Evolutionary conservation across 2,329 filamentous ascomycete genomes (phyloP).

Genomic region (Fusarium albidum): DNA sequence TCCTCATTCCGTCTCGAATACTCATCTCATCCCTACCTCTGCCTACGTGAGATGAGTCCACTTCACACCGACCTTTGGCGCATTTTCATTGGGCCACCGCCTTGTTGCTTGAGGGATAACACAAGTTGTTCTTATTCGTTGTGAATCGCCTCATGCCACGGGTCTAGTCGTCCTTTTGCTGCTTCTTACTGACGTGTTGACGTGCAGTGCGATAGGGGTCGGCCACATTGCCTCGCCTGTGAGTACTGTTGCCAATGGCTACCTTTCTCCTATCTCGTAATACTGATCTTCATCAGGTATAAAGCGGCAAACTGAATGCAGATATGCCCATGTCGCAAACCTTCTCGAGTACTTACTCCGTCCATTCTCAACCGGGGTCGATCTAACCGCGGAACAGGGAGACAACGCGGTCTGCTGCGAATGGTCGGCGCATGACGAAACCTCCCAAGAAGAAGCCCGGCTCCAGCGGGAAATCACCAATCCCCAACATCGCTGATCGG

Average conservation of each 20-base stretch:
- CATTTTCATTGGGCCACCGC: background rate
- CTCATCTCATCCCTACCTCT: constrained; percentile 8
- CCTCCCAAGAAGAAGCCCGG: constrained; percentile 62
- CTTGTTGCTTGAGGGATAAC: no score
- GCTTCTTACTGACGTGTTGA: constrained; percentile 17
- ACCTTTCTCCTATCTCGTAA: background rate
- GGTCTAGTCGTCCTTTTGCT: background rate
- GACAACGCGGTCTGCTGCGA: constrained; percentile 62
- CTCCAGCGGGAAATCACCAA: constrained; percentile 48
- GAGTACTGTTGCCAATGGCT: constrained; percentile 41
- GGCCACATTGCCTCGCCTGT: constrained; percentile 74
- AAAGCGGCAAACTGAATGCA: constrained; percentile 78
- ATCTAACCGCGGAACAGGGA: constrained; percentile 53
- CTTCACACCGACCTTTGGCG: constrained; percentile 21
- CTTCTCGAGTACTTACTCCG: constrained; percentile 70
- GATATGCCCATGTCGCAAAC: constrained; percentile 79
- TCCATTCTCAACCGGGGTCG: constrained; percentile 2
- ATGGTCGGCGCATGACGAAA: constrained; percentile 64
- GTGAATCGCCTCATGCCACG: background rate
- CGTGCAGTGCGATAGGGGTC: constrained; percentile 75
- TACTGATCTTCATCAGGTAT: constrained; percentile 61
- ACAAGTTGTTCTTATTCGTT: background rate
- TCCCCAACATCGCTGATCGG: constrained; percentile 66
- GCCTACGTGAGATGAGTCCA: constrained; percentile 22
- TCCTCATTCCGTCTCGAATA: constrained; percentile 10